Evolutionary conservation across 352 stramenopile genomes (phyloP).

Genomic region (Phytopythium sindhum): DNA sequence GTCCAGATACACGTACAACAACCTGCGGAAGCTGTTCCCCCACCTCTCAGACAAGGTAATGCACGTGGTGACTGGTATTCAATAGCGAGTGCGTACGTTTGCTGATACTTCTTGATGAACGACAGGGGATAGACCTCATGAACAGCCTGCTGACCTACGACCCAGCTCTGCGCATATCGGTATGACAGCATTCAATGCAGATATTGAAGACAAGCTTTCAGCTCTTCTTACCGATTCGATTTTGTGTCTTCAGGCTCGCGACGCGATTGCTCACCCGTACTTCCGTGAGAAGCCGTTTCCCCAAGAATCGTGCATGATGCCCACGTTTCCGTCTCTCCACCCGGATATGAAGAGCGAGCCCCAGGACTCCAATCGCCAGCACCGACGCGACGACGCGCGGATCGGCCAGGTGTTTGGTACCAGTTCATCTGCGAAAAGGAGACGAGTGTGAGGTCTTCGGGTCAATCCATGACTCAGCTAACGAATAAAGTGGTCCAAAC

Average conservation of each 20-base stretch:
- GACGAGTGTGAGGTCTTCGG: constrained; percentile 1
- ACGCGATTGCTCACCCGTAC: constrained; percentile 52
- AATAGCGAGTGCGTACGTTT: too few relatives aligned
- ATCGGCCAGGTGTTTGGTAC: constrained; percentile 5
- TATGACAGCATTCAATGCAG: constrained; percentile 6
- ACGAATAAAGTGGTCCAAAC: background rate
- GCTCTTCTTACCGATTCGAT: background rate
- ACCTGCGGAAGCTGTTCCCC: constrained; percentile 29
- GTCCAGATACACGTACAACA: constrained; percentile 32
- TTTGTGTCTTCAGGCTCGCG: constrained; percentile 21
- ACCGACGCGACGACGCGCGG: constrained; percentile 2
- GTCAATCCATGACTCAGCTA: background rate
- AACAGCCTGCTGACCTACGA: constrained; percentile 52
- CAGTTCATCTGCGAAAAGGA: background rate
- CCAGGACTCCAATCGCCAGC: background rate
- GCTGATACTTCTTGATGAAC: background rate
- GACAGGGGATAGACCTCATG: constrained; percentile 42
- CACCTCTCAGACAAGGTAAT: constrained; percentile 33
- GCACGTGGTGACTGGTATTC: background rate
- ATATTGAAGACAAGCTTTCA: background rate
- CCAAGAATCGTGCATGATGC: constrained; percentile 58
- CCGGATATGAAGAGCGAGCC: constrained; percentile 25
- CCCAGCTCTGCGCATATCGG: constrained; percentile 42
- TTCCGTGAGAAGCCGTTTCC: constrained; percentile 65
- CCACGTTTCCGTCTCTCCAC: constrained; percentile 58